Conservation (phyloP, 257 asterid species). For the Solanum appendiculatum region DNA sequence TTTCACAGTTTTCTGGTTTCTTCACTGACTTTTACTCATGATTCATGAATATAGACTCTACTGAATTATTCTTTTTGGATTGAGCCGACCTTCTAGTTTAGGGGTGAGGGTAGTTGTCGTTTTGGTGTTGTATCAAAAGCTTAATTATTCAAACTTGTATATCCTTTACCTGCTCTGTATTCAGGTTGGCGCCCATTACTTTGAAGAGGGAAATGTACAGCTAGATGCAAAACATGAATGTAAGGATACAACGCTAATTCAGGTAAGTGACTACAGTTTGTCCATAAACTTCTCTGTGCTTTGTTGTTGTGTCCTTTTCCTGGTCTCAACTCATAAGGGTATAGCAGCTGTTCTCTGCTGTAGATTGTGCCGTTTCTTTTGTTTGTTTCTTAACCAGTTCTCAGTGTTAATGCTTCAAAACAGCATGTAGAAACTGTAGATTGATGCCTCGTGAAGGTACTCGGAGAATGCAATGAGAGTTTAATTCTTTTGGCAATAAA, state of each 20-base stretch:
- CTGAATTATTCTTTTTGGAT: neutral
- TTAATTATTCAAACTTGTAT: neutral
- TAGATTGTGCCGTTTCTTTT: neutral
- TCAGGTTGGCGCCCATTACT: constrained; percentile 96
- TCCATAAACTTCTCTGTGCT: neutral
- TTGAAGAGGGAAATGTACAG: constrained; percentile 99
- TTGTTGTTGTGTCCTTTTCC: neutral
- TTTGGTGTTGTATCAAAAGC: neutral
- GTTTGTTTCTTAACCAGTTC: neutral
- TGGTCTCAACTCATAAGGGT: neutral
- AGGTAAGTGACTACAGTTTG: constrained; percentile 36
- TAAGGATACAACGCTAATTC: constrained; percentile 76
- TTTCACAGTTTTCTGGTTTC: neutral
- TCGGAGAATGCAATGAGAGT: neutral
- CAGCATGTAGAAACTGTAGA: neutral
- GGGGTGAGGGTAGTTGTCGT: neutral
- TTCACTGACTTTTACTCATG: neutral
- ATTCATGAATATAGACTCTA: neutral
- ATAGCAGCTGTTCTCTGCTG: neutral
- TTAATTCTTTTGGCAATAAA: neutral
- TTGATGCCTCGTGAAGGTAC: neutral
- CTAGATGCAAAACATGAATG: constrained; percentile 78
- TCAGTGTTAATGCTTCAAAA: neutral
- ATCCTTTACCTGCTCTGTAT: constrained; percentile 6
- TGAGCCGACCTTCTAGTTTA: neutral